Evolutionary conservation across 176 grass and related monocot species (phyloP).

Genomic region (Phragmites australis): DNA sequence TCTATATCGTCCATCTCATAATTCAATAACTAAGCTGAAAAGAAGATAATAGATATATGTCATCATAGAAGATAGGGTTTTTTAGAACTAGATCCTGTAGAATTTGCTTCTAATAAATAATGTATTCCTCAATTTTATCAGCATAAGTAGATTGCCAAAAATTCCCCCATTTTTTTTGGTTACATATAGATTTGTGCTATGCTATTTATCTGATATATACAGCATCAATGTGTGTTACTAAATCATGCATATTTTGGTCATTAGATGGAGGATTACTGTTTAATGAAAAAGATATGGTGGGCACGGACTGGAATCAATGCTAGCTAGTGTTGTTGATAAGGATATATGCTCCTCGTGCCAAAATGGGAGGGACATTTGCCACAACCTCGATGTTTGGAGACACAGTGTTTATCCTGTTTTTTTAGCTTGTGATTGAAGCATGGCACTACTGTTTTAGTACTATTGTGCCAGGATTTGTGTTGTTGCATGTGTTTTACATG

Average conservation of each 20-base stretch:
- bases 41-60: too few relatives aligned
- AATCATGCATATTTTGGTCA: not conserved
- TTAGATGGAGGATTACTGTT: not conserved
- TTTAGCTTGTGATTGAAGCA: not conserved
- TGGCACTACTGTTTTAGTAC: not conserved
- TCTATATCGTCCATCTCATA: too few relatives aligned
- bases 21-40: too few relatives aligned
- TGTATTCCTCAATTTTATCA: not conserved
- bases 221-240: not conserved
- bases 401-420: not conserved
- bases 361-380: not conserved
- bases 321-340: not conserved
- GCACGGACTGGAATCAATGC: not conserved
- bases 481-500: constrained; percentile 37
- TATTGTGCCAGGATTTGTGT: not conserved
- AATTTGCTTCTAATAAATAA: too few relatives aligned
- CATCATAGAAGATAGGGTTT: too few relatives aligned
- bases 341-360: constrained; percentile 1
- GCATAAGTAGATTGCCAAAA: too few relatives aligned
- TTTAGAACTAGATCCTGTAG: too few relatives aligned
- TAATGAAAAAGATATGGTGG: not conserved
- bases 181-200: too few relatives aligned
- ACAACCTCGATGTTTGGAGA: not conserved
- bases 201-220: not conserved
- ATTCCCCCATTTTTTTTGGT: too few relatives aligned